phyloP scores from a whole-genome alignment of 1,139 yeast species.

The Dujonia santamariae region DNA sequence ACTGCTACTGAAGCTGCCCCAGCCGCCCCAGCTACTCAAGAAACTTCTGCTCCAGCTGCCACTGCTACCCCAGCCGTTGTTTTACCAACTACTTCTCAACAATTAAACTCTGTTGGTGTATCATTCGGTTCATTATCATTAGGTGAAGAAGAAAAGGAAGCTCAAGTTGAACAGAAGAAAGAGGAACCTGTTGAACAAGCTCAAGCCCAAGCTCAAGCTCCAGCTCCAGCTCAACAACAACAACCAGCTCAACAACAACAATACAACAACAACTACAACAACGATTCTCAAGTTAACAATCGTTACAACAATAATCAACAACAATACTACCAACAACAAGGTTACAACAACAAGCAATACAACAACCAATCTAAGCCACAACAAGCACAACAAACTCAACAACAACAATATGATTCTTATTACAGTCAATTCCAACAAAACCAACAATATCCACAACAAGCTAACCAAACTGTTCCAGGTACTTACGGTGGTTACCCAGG shows the following conservation, averaged over 20 bases:
- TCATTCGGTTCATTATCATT: conserved; percentile 66
- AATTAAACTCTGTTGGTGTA: conserved; percentile 58
- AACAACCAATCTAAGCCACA: conserved; percentile 11
- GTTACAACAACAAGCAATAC: conserved; percentile 14
- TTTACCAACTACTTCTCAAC: conserved; percentile 55
- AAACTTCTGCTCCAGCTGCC: conserved; percentile 15
- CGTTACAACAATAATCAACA: conserved; percentile 17
- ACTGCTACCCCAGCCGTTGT: conserved; percentile 54
- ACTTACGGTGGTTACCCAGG: conserved; percentile 48
- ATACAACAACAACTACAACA: conserved; percentile 9
- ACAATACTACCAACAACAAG: conserved; percentile 19
- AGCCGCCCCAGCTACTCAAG: conserved; percentile 10
- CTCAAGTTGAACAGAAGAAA: conserved; percentile 13
- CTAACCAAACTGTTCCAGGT: conserved; percentile 35
- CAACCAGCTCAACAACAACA: conserved; percentile 12
- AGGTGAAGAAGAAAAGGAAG: conserved; percentile 39
- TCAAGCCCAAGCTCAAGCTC: conserved; percentile 14
- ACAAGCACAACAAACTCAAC: conserved; percentile 18
- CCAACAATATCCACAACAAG: conserved; percentile 40
- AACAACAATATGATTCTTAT: conserved; percentile 26
- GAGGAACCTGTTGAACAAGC: conserved; percentile 9
- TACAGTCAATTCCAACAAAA: conserved; percentile 36
- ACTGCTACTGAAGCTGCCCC: conserved; percentile 11
- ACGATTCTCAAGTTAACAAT: conserved; percentile 9
- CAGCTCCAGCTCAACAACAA: conserved; percentile 13